Base-by-base conservation (phyloP, 305 asterid species). In the Petunia hybrid region DNA sequence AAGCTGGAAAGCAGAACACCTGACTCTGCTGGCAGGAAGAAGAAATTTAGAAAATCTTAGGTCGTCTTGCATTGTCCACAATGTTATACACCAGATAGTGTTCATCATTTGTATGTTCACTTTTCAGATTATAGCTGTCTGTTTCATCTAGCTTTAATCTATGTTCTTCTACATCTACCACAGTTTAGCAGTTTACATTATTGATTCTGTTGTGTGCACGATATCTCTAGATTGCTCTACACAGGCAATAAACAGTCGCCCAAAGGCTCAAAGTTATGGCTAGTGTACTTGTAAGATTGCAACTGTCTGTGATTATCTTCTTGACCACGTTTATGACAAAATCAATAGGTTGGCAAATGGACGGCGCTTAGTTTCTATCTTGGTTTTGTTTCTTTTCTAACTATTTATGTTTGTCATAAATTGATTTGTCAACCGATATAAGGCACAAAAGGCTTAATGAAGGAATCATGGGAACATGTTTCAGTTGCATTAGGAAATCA, bases 1-100 rank as follows among this genome's bases (percentile, higher is more conserved):
- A 94, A 96, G 89, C 62, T 84, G 6, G 90, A 90, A 43, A 85
- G 85, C 81, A 92, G 88, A 80, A 93, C 92, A n/a, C 97, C 98
- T 9, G 91, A 79, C 13, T 91, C 83, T 79, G 86, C 77, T 76
- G 85, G 87, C 46, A 89, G 82, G 63, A 89, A 91, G 87, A 96
- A 93, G 93, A 96, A 92, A 84, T 83, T 90, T 65, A 91, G 94
- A 88, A 94, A 88, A 80, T 90, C 89, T 76, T 84, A 77, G 68
- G 91, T 86, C 84, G 82, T 46, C 16, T 46, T 60, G n/a, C 39
- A 61, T 63, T 38, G 55, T 74, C 78, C 38, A 73, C 78, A 51
- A 51, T 51, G 13, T 73, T 12, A 35, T 70, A 74, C 38, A 53
- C 53, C 64, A 36, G 41, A 36, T 36, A 13, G 48, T 53, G 63